Evolutionary conservation across 306 rosid genomes (phyloP).

Genomic region (Dryas drummondii): DNA sequence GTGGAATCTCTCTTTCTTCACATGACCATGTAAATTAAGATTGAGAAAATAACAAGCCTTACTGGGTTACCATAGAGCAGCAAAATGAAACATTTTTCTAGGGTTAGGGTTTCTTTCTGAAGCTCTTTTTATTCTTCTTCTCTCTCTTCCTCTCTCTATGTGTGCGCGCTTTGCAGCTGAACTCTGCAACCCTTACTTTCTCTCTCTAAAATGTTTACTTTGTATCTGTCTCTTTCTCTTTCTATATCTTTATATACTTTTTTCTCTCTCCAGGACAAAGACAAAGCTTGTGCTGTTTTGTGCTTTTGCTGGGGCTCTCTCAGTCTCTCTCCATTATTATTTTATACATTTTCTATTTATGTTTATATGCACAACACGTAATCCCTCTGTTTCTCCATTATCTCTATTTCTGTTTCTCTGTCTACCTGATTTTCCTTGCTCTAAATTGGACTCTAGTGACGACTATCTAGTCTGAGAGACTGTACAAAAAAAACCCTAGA

Average conservation of each 20-base stretch:
- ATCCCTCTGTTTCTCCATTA: conserved; percentile 1
- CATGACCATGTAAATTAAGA: background rate
- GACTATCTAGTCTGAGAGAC: background rate
- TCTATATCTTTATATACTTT: conserved; percentile 25
- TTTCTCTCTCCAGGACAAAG: conserved; percentile 31
- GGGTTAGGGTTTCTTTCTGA: conserved; percentile 34
- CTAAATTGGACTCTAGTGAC: conserved; percentile 22
- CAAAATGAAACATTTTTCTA: conserved; percentile 24
- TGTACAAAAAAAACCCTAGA: conserved; percentile 3
- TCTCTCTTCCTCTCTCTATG: conserved; percentile 14
- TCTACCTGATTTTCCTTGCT: conserved; percentile 18
- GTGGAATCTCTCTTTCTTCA: background rate
- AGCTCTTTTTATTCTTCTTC: background rate
- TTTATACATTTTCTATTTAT: background rate
- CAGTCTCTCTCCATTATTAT: background rate
- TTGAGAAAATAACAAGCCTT: background rate
- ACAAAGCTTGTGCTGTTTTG: conserved; percentile 37
- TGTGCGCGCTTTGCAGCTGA: conserved; percentile 13
- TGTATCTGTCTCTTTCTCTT: conserved; percentile 14
- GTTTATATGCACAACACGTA: background rate
- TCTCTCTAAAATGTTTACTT: conserved; percentile 27
- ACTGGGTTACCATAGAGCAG: conserved; percentile 1
- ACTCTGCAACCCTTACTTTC: conserved; percentile 36
- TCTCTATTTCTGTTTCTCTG: conserved; percentile 13
- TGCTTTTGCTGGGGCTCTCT: conserved; percentile 12